Evolutionary conservation across 2,329 filamentous ascomycete genomes (phyloP).

Genomic region (Pseudopithomyces chartarum): DNA sequence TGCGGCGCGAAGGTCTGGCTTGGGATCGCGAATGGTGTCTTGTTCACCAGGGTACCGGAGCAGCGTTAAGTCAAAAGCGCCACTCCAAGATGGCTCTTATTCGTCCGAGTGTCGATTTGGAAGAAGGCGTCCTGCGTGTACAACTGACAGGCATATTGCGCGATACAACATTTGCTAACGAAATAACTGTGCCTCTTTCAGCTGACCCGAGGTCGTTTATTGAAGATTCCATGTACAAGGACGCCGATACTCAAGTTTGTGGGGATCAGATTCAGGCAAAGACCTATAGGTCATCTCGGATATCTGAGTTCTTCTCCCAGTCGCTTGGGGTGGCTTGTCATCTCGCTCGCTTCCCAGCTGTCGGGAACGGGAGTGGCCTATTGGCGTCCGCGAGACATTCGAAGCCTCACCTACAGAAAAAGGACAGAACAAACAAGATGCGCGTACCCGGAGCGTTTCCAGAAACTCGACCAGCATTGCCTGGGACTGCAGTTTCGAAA

Average conservation of each 20-base stretch:
- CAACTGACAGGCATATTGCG: conserved; percentile 51
- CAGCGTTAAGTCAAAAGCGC: conserved; percentile 85
- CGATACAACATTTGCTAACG: conserved; percentile 37
- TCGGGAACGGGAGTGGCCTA: conserved; percentile 54
- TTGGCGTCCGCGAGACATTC: conserved; percentile 68
- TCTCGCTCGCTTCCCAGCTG: conserved; percentile 79
- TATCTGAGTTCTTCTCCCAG: conserved; percentile 78
- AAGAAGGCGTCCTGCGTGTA: conserved; percentile 68
- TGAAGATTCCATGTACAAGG: conserved; percentile 43
- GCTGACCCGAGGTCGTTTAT: conserved; percentile 66
- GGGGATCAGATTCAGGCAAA: conserved; percentile 76
- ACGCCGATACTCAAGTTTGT: conserved; percentile 72
- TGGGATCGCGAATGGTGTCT: conserved; percentile 99
- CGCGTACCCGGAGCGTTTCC: conserved; percentile 62
- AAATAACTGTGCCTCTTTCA: conserved; percentile 64
- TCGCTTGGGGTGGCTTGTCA: conserved; percentile 79
- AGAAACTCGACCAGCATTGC: conserved; percentile 43
- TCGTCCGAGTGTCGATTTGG: conserved; percentile 74
- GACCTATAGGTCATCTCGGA: conserved; percentile 67
- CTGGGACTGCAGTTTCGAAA: conserved; percentile 57
- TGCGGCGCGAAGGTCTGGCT: conserved; percentile 79
- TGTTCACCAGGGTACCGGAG: conserved; percentile 82
- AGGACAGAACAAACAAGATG: conserved; percentile 28
- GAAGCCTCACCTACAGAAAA: conserved; percentile 70
- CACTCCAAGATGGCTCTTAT: conserved; percentile 88